Percentiles rank a stretch among this genome's conserved stretches.
These are phyloP conservation scores for Microbotryomycetes sp. DNA, from an alignment of 1,284 basidiomycete species.

Conservation along the genomic window DNA sequence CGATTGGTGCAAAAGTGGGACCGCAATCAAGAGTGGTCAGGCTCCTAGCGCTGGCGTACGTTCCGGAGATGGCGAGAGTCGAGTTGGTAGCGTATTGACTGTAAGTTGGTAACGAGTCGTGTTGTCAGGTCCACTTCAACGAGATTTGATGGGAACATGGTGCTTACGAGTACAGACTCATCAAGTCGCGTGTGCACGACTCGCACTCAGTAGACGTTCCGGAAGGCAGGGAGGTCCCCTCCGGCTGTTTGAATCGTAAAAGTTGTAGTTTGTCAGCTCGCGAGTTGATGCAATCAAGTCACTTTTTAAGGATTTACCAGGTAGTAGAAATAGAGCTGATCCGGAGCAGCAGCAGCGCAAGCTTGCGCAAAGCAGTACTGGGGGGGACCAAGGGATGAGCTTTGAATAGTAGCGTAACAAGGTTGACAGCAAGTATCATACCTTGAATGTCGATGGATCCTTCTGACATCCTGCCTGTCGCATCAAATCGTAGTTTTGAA, in stretches of 20 bases:
- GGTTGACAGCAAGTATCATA: background rate
- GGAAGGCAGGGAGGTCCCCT: conserved; percentile 25
- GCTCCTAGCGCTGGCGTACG: conserved; percentile 29
- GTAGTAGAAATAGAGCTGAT: conserved; percentile 34
- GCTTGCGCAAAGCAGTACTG: conserved; percentile 36
- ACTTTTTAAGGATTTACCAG: background rate
- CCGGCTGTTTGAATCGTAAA: background rate
- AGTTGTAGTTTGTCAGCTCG: rapidly evolving
- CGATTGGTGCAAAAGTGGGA: conserved; percentile 32
- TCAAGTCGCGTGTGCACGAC: conserved; percentile 22
- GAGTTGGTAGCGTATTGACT: conserved; percentile 35
- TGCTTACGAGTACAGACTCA: conserved; percentile 30
- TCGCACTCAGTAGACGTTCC: conserved; percentile 30
- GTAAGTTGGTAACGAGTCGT: background rate
- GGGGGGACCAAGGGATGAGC: background rate
- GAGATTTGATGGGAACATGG: background rate
- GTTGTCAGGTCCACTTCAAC: background rate
- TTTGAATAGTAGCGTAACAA: background rate
- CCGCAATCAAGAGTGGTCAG: conserved; percentile 27
- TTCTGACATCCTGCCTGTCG: conserved; percentile 29
- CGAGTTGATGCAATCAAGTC: background rate
- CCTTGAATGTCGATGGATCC: conserved; percentile 14
- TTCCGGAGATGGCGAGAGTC: conserved; percentile 31
- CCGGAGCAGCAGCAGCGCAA: conserved; percentile 11
- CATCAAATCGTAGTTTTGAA: conserved; percentile 30